Evolutionary conservation across 225 moss, liverwort and hornwort genomes (phyloP), one percentile per base, ranked within the genome.

Genomic region (Bryoerythrophyllum caledonicum): DNA sequence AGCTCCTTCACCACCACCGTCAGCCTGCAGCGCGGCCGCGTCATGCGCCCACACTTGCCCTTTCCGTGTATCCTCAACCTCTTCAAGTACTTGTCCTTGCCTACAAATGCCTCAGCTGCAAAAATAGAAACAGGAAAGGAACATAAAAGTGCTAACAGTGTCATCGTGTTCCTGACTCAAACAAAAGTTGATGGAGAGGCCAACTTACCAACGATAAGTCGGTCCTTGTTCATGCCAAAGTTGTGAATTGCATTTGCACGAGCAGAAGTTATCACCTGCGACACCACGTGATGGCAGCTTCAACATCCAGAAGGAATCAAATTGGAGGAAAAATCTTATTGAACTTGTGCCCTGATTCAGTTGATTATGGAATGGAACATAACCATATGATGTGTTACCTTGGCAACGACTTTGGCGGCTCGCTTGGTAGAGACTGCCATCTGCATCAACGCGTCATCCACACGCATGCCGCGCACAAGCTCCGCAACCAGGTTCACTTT

Each of bases 391-490:
- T 49, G 2, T 49, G 17, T 6, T 72, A 86, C 88, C 80, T 99
- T 99, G 24, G 79, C 72, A 64, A 99, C 89, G 35, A 89, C 88
- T 79, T 99, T 94, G 19, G 99, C 99, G 74, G 99, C 99, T 63
- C 99, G 94, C 76, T 99, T 99, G 9, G 90, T 59, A 65, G 93
- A 95, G 48, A 99, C 95, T 70, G 89, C 82, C 93, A 99, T 89
- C 78, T 99, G 99, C 82, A 86, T 87, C 20, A 99, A 83, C 17
- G 99, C 99, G 78, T 99, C 99, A 49, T 93, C 91, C 2, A 93
- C 93, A 75, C 95, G 99, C 93, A 95, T 99, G 56, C 99, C 99
- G 17, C 99, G 89, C 55, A 99, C 99, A 75, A 99, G 86, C 80
- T 89, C 95, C 3, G 99, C 99, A 74, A 99, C 95, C 71, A 99